phyloP scores from a whole-genome alignment of 2,329 filamentous ascomycete species.

The Colletotrichum costaricense region DNA sequence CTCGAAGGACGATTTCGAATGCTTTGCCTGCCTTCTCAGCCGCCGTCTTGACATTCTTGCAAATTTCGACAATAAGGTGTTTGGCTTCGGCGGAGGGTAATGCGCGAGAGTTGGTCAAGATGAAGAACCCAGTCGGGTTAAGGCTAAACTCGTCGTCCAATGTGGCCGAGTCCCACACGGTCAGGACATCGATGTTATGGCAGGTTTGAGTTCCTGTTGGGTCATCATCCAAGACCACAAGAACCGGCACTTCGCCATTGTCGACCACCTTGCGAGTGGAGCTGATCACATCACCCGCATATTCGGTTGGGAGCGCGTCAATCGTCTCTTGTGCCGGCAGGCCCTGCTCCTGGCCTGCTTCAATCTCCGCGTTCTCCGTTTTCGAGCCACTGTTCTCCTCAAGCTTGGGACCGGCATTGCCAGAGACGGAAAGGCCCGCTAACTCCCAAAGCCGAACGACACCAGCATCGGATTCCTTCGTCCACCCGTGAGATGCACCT shows the following conservation, averaged over 20 bases:
- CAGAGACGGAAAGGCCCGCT: slow-evolving; percentile 38
- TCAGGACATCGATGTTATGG: slow-evolving; percentile 66
- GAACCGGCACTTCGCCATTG: slow-evolving; percentile 39
- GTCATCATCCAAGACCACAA: slow-evolving; percentile 63
- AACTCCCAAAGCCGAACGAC: slow-evolving; percentile 52
- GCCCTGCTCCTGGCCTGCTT: slow-evolving; percentile 6
- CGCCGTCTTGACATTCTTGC: slow-evolving; percentile 58
- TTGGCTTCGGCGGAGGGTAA: slow-evolving; percentile 60
- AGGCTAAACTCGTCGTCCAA: slow-evolving; percentile 31
- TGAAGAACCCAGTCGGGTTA: slow-evolving; percentile 63
- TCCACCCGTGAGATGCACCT: slow-evolving; percentile 45
- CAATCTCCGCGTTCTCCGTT: too few relatives aligned
- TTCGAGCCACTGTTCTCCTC: neutral
- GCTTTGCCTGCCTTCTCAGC: slow-evolving; percentile 49
- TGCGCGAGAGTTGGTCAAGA: slow-evolving; percentile 69
- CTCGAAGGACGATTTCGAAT: slow-evolving; percentile 67
- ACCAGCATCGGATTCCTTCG: slow-evolving; percentile 48
- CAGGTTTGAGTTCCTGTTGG: slow-evolving; percentile 73
- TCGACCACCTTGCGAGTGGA: slow-evolving; percentile 37
- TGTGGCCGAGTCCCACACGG: slow-evolving; percentile 58
- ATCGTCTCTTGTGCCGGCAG: slow-evolving; percentile 40
- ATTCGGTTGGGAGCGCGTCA: slow-evolving; percentile 39
- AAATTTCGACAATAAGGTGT: slow-evolving; percentile 61
- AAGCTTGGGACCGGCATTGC: slow-evolving; percentile 23
- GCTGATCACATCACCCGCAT: slow-evolving; percentile 37